phyloP scores from a whole-genome alignment of 176 grass and related monocot genomes.

The Microstegium vimineum region DNA sequence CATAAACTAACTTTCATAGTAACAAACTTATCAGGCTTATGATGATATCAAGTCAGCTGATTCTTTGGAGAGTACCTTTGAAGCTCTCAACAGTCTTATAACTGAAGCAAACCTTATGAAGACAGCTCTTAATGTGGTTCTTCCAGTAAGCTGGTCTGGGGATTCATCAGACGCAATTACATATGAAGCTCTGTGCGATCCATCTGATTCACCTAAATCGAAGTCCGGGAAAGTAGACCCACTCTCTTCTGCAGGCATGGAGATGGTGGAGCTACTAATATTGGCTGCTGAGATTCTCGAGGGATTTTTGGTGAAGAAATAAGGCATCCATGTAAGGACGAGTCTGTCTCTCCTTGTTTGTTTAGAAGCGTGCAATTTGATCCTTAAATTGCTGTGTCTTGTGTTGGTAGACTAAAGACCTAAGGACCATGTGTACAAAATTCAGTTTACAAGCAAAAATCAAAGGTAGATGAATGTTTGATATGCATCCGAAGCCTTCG shows the following conservation, averaged over 20 bases:
- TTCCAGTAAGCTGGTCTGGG: slow-evolving; percentile 83
- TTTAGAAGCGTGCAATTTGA: slow-evolving; percentile 1
- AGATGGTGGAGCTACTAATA: slow-evolving; percentile 89
- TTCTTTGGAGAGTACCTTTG: slow-evolving; percentile 43
- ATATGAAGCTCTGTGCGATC: slow-evolving; percentile 45
- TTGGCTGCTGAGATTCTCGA: slow-evolving; percentile 60
- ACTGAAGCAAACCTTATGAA: slow-evolving; percentile 81
- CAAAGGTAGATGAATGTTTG: neutral
- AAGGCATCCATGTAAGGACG: neutral
- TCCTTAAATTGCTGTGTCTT: neutral
- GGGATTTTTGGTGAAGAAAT: slow-evolving; percentile 44
- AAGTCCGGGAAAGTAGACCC: slow-evolving; percentile 52
- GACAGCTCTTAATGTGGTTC: slow-evolving; percentile 47
- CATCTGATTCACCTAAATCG: slow-evolving; percentile 37
- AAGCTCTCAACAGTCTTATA: slow-evolving; percentile 65
- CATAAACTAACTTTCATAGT: neutral
- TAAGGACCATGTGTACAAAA: neutral
- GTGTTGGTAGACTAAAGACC: neutral
- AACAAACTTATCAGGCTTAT: slow-evolving; percentile 38
- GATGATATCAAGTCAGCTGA: slow-evolving; percentile 59
- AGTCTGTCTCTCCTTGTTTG: neutral
- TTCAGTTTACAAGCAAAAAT: neutral
- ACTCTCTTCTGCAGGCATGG: slow-evolving; percentile 51
- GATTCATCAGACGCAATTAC: slow-evolving; percentile 58
- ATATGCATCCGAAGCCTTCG: neutral